phyloP scores from a whole-genome alignment of 305 asterid genomes.

The Lippia alba region DNA sequence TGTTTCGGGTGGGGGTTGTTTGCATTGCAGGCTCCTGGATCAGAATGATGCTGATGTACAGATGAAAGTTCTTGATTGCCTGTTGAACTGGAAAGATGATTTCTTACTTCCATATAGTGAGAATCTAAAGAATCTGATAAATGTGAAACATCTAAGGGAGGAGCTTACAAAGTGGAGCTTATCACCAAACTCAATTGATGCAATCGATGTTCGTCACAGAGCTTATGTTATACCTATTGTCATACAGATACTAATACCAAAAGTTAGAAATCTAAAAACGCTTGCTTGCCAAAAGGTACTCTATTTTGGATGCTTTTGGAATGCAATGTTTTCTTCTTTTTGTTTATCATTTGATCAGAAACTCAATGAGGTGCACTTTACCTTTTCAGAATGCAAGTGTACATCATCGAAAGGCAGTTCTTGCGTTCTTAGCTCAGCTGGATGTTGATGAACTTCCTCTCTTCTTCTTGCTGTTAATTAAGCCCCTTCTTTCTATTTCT shows the following conservation, averaged over 20 bases:
- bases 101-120: slow-evolving; percentile 74
- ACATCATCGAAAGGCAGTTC: slow-evolving; percentile 81
- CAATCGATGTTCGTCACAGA: slow-evolving; percentile 73
- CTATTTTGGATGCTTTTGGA: slow-evolving; percentile 11
- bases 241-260: slow-evolving; percentile 75
- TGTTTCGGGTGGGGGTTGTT: slow-evolving; percentile 30
- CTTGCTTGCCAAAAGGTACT: slow-evolving; percentile 86
- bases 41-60: slow-evolving; percentile 90
- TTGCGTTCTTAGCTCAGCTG: slow-evolving; percentile 86
- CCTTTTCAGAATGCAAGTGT: slow-evolving; percentile 72
- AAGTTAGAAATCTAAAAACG: slow-evolving; percentile 81
- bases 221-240: slow-evolving; percentile 73
- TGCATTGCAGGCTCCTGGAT: slow-evolving; percentile 75
- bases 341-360: slow-evolving; percentile 24
- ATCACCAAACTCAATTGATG: slow-evolving; percentile 60
- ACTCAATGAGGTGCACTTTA: slow-evolving; percentile 28
- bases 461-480: slow-evolving; percentile 75
- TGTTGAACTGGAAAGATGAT: slow-evolving; percentile 90
- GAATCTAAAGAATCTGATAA: slow-evolving; percentile 76
- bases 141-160: slow-evolving; percentile 70
- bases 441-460: slow-evolving; percentile 87
- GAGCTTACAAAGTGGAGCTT: slow-evolving; percentile 94
- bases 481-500: slow-evolving; percentile 60
- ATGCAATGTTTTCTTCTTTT: slow-evolving; percentile 16
- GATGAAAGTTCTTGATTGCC: slow-evolving; percentile 87